Evolutionary conservation across 495 filamentous ascomycete species (phyloP), one percentile per base, ranked within the genome.

Genomic region (Apiosordaria backusii): DNA sequence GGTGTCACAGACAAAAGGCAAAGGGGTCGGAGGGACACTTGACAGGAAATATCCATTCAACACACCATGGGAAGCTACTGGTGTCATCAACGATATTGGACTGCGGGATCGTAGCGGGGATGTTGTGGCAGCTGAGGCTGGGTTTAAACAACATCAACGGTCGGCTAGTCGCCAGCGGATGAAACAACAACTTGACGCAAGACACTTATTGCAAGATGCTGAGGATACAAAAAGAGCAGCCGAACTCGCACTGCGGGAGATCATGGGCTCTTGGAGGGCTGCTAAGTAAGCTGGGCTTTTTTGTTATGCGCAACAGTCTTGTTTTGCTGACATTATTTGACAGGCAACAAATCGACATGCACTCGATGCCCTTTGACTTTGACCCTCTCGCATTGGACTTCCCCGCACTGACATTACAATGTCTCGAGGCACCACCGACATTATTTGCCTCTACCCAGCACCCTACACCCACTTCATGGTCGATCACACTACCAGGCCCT

Each of bases 181-280:
- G 72, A 81, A 89, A 82, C 68, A 85, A 71, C 79, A 89, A 71
- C 74, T 85, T 71, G 78, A 89, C 71, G 74, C 83, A 75, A 80
- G 84, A 70, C 79, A 88, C 73, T 78, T 85, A 72, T 62, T 80
- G 71, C 78, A 81, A 69, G 86, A 87, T 67, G 88, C 87, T 35
- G 77, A 86, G 68, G 92, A 96, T 70, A 92, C 85, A 22, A 85
- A 86, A 52, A 86, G 86, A 65, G 92, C 93, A 4, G 85, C 92
- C n/a, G 92, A 97, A 76, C 73, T 96, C 69, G 93, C 93, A 9
- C 78, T 97, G 71, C 81, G 88, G 64, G 93, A 97, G 73, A 81
- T 96, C 50, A 78, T 96, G 18, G 86, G 87, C 57, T 93, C 88
- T 66, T 82, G 92, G 66, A 87, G 89, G 72, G 91, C 92, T 67